phyloP scores from a whole-genome alignment of 2,329 filamentous ascomycete genomes.

The Aureobasidium sp. region DNA sequence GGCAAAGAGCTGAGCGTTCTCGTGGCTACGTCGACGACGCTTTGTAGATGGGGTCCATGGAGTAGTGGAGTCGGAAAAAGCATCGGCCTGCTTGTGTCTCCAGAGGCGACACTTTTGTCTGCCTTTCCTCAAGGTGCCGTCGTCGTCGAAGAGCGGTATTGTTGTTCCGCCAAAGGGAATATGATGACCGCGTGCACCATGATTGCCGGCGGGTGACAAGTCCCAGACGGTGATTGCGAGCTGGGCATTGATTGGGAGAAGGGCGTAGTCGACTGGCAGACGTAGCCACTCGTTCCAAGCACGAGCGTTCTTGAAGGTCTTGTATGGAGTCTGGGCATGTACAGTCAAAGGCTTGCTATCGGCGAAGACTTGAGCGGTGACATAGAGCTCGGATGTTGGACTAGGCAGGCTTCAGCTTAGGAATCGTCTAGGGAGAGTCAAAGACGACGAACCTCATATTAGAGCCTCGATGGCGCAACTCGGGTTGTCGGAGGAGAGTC shows the following conservation, averaged over 20 bases:
- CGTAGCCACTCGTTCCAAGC: conserved; percentile 96
- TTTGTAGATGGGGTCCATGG: conserved; percentile 58
- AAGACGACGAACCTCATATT: conserved; percentile 57
- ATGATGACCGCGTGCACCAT: conserved; percentile 64
- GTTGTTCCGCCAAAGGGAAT: conserved; percentile 94
- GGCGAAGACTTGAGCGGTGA: conserved; percentile 89
- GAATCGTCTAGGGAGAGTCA: conserved; percentile 8
- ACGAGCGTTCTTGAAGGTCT: conserved; percentile 66
- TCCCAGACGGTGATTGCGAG: conserved; percentile 96
- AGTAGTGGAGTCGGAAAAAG: conserved; percentile 70
- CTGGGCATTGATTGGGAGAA: conserved; percentile 71
- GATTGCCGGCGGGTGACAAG: conserved; percentile 68
- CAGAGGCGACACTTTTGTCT: conserved; percentile 86
- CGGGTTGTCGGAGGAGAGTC: conserved; percentile 67
- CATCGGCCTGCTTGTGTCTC: conserved; percentile 76
- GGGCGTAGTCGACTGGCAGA: conserved; percentile 76
- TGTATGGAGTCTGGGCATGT: conserved; percentile 87
- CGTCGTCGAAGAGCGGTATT: conserved; percentile 80
- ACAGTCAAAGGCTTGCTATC: conserved; percentile 93
- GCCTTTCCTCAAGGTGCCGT: conserved; percentile 86
- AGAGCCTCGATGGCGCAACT: conserved; percentile 80
- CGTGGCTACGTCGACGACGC: conserved; percentile 40
- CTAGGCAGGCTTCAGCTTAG: conserved; percentile 34
- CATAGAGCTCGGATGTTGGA: conserved; percentile 79
- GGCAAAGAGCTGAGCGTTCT: conserved; percentile 55